phyloP scores from a whole-genome alignment of 306 rosid species.

The Malus sylvestris region DNA sequence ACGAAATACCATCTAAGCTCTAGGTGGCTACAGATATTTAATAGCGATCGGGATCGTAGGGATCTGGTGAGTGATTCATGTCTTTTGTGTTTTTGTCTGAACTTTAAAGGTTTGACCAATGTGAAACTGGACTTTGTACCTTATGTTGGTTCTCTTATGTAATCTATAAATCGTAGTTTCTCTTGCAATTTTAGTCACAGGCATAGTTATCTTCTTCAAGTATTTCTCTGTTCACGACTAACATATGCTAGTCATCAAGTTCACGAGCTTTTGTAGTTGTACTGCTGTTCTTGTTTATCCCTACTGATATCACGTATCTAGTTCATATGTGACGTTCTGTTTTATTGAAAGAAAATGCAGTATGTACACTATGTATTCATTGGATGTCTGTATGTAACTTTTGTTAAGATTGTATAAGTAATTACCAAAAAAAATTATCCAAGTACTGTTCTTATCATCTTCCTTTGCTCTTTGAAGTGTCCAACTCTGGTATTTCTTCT shows the following conservation, averaged over 20 bases:
- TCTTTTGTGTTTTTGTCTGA: constrained; percentile 5
- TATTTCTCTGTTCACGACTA: background rate
- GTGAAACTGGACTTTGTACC: background rate
- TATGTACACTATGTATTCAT: background rate
- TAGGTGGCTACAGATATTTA: constrained; percentile 88
- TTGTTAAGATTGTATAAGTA: background rate
- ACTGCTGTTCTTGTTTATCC: no score
- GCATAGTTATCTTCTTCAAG: background rate
- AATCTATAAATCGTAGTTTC: background rate
- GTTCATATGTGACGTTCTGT: background rate
- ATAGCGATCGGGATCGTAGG: constrained; percentile 86
- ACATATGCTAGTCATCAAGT: background rate
- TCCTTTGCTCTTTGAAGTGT: background rate
- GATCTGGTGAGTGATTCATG: constrained; percentile 62
- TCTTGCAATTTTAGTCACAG: background rate
- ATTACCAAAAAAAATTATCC: no score
- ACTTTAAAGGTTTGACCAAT: background rate
- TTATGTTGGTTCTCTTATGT: background rate
- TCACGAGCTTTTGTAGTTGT: background rate
- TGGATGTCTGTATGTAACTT: background rate
- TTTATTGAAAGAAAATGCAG: background rate
- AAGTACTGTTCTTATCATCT: background rate
- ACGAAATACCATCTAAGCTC: constrained; percentile 78
- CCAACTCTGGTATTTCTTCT: background rate
- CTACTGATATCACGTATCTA: background rate